Conservation (phyloP, 2,329 filamentous ascomycete genomes). For the Fusarium citri region DNA sequence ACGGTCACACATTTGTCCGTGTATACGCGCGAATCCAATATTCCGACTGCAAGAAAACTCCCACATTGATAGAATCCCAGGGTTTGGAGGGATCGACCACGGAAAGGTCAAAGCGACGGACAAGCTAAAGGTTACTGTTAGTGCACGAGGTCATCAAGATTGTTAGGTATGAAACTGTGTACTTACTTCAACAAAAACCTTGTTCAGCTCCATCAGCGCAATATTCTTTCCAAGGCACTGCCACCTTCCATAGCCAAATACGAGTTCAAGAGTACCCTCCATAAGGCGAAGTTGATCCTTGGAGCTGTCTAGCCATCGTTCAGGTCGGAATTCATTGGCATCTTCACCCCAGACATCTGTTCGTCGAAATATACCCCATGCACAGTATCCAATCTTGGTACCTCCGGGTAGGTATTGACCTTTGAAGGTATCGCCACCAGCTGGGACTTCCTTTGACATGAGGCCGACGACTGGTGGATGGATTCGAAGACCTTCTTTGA, state of each 20-base stretch:
- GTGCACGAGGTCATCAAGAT: neutral
- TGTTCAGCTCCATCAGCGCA: conserved; percentile 55
- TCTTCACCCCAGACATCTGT: conserved; percentile 53
- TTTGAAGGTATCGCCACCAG: conserved; percentile 48
- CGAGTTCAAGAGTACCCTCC: conserved; percentile 54
- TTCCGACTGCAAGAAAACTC: conserved; percentile 49
- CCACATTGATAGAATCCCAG: conserved; percentile 48
- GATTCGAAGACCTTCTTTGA: conserved; percentile 60
- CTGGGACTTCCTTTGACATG: conserved; percentile 52
- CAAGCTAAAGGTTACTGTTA: conserved; percentile 37
- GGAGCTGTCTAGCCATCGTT: conserved; percentile 53
- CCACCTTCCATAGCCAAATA: conserved; percentile 55
- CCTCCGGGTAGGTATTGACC: conserved; percentile 50
- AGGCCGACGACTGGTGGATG: conserved; percentile 52
- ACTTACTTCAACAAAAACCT: conserved; percentile 56
- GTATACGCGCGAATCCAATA: neutral
- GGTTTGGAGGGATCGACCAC: conserved; percentile 48
- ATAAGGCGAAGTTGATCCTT: conserved; percentile 49
- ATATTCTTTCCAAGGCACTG: conserved; percentile 54
- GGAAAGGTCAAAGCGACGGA: conserved; percentile 49
- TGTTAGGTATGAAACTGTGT: accelerated
- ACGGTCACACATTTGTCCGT: neutral
- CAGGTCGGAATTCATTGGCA: conserved; percentile 50
- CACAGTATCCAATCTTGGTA: conserved; percentile 50
- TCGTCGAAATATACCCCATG: conserved; percentile 51